phyloP scores from a whole-genome alignment of 202 grass and related monocot species.

The Miscanthus sacchariflorus region DNA sequence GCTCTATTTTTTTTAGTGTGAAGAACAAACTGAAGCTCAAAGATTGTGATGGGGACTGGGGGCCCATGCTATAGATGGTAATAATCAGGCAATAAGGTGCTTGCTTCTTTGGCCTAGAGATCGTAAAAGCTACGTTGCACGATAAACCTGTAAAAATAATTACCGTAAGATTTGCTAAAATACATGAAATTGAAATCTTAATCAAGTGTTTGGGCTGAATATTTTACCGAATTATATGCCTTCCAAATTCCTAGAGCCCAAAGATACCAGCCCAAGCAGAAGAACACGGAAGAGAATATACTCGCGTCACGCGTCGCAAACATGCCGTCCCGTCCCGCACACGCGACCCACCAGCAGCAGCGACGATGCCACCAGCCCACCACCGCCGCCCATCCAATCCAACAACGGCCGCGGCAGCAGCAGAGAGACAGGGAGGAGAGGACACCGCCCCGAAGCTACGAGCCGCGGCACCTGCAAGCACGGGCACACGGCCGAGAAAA shows the following conservation, averaged over 20 bases:
- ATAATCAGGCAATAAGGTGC: no score
- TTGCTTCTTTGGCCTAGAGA: no score
- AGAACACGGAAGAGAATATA: background rate
- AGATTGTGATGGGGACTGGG: no score
- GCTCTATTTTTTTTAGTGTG: no score
- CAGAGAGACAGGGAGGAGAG: background rate
- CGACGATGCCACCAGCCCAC: constrained; percentile 7
- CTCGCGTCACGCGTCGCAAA: background rate
- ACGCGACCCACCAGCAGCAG: constrained; percentile 29
- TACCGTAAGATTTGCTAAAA: background rate
- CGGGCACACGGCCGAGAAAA: constrained; percentile 41
- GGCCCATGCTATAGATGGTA: no score
- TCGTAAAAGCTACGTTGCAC: no score
- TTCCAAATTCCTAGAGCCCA: background rate
- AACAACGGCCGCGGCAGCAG: constrained; percentile 25
- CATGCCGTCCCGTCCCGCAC: constrained; percentile 15
- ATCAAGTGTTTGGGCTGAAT: background rate
- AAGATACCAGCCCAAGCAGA: background rate
- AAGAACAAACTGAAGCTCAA: no score
- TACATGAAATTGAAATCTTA: background rate
- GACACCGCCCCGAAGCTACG: background rate
- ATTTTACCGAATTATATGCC: background rate
- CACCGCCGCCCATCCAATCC: constrained; percentile 1
- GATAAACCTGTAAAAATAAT: background rate
- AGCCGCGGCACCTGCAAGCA: constrained; percentile 6